A percentile compares a stretch with the other conserved stretches of the same genome.
phyloP scores from a whole-genome alignment of 2,329 filamentous ascomycete genomes.

The Exserohilum turcica region DNA sequence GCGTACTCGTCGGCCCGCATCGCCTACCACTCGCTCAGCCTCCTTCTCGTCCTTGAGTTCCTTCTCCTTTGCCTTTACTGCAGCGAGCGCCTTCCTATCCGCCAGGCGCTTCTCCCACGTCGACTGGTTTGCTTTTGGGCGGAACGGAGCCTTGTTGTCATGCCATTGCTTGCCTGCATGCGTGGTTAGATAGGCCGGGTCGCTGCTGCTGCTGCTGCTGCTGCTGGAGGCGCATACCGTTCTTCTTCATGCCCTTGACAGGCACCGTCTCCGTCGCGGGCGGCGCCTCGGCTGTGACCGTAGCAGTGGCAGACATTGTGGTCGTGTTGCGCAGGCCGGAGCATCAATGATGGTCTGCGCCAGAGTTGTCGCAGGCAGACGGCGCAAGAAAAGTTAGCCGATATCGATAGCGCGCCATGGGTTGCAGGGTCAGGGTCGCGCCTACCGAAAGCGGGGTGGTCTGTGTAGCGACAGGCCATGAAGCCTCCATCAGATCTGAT shows the following conservation, averaged over 20 bases:
- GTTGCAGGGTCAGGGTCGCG: slow-evolving; percentile 2
- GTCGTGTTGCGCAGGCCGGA: slow-evolving; percentile 16
- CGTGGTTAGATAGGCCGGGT: slow-evolving; percentile 19
- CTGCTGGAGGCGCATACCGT: slow-evolving; percentile 66
- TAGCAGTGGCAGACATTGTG: slow-evolving; percentile 38
- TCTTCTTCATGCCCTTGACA: slow-evolving; percentile 73
- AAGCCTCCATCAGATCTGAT: slow-evolving; percentile 35
- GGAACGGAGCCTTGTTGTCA: slow-evolving; percentile 78
- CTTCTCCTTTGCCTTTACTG: slow-evolving; percentile 91
- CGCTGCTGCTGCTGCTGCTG: not conserved
- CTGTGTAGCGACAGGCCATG: slow-evolving; percentile 12
- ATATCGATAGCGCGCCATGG: slow-evolving; percentile 25
- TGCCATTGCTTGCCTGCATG: slow-evolving; percentile 92
- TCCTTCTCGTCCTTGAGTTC: slow-evolving; percentile 95
- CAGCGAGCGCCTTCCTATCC: slow-evolving; percentile 69
- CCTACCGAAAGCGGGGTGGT: slow-evolving; percentile 14
- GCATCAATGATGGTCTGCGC: slow-evolving; percentile 10
- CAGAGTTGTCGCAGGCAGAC: slow-evolving; percentile 22
- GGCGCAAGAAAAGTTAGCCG: slow-evolving; percentile 33
- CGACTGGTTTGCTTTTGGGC: slow-evolving; percentile 76
- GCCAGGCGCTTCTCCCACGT: slow-evolving; percentile 78
- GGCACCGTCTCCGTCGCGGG: slow-evolving; percentile 44
- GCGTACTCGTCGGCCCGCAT: not conserved
- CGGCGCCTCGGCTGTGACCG: slow-evolving; percentile 49
- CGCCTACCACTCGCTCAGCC: slow-evolving; percentile 75